These are phyloP conservation scores for Ilex paraguariensis DNA, from an alignment of 305 asterid species.

Conservation along the genomic window DNA sequence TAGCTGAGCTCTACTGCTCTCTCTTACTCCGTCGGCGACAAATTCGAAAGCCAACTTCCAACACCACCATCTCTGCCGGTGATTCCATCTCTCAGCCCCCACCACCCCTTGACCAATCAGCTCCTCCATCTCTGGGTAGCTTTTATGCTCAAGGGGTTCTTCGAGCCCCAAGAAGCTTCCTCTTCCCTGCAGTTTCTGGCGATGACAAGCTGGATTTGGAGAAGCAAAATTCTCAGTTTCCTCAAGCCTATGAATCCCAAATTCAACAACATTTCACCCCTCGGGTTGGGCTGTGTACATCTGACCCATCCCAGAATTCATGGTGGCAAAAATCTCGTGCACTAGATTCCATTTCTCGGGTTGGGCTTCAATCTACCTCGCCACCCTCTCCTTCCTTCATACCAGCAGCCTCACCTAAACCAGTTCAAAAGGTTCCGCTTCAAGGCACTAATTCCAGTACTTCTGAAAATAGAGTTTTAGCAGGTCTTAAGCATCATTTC, in stretches of 20 bases:
- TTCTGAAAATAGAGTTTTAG: conserved; percentile 2
- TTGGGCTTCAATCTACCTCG: not conserved
- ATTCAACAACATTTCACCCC: conserved; percentile 5
- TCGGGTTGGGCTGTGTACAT: not conserved
- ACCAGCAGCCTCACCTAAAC: conserved; percentile 16
- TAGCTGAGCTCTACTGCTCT: conserved; percentile 53
- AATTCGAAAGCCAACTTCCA: conserved; percentile 3
- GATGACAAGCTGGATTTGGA: conserved; percentile 15
- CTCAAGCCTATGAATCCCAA: conserved; percentile 3
- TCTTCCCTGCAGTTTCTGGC: conserved; percentile 27
- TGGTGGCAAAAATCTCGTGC: no score
- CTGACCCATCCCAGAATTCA: no score
- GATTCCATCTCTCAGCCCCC: not conserved
- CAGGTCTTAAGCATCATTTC: conserved; percentile 15
- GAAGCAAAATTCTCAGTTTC: conserved; percentile 14
- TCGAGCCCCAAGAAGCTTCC: conserved; percentile 44
- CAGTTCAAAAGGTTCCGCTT: conserved; percentile 12
- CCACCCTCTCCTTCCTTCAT: conserved; percentile 11
- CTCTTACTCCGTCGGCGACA: conserved; percentile 23
- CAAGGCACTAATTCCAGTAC: conserved; percentile 5
- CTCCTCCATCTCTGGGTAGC: conserved; percentile 26
- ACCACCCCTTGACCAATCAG: conserved; percentile 7
- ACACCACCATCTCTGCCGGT: not conserved
- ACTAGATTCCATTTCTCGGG: not conserved
- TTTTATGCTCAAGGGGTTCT: conserved; percentile 52